Conservation (phyloP, 2,329 filamentous ascomycete species). For the Diaporthe nobilis region DNA sequence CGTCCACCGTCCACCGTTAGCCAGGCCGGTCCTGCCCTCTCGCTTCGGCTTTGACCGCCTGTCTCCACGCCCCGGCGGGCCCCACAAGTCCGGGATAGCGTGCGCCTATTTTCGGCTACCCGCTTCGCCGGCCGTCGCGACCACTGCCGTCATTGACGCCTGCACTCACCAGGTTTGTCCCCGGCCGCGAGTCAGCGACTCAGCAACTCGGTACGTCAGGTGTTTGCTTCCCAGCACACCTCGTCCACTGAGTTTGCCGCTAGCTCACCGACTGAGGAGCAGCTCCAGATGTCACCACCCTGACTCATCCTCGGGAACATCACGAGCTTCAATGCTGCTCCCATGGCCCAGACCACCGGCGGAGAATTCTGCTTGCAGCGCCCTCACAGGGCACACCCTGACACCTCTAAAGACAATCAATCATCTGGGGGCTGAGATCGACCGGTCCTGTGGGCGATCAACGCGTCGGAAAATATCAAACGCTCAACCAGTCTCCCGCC, state of each 20-base stretch:
- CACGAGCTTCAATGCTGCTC: conserved; percentile 21
- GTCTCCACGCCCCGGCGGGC: conserved; percentile 26
- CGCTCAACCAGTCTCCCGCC: conserved; percentile 4
- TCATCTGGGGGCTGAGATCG: conserved; percentile 2
- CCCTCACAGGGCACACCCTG: conserved; percentile 13
- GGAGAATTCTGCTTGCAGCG: conserved; percentile 12
- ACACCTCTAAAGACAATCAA: background rate
- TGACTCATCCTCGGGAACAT: conserved; percentile 26
- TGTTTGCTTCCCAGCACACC: conserved; percentile 21
- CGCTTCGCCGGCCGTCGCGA: conserved; percentile 29
- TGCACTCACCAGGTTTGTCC: conserved; percentile 22
- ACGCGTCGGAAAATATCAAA: conserved; percentile 15
- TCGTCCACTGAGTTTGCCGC: conserved; percentile 32
- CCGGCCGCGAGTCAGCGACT: conserved; percentile 31
- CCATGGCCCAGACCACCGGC: conserved; percentile 3
- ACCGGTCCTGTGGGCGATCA: conserved; percentile 8
- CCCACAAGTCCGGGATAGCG: conserved; percentile 32
- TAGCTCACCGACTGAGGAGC: conserved; percentile 32
- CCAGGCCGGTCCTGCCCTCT: conserved; percentile 9
- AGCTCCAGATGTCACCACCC: conserved; percentile 25
- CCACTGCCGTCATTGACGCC: conserved; percentile 27
- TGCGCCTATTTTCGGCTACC: conserved; percentile 34
- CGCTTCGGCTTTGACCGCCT: conserved; percentile 27
- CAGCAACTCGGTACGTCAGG: conserved; percentile 24
- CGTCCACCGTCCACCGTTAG: background rate